Evolutionary conservation across 2,329 filamentous ascomycete genomes (phyloP), one percentile per base, ranked within the genome.

Genomic region (Penicillium psychrosexuale): DNA sequence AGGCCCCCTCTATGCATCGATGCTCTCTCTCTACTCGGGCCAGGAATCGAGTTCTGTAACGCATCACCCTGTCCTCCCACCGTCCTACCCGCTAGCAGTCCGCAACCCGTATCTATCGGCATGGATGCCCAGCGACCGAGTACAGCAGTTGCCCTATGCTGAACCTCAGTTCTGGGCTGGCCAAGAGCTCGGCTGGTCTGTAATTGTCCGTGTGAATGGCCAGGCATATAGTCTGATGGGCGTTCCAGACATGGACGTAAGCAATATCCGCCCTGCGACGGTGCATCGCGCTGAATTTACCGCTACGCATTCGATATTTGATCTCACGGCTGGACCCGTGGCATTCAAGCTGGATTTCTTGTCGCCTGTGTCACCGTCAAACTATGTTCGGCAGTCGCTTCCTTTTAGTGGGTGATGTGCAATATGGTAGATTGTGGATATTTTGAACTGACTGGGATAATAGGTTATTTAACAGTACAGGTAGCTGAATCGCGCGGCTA

Each of bases 31-130:
- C 8, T 47, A 64, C 19, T 51, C 50, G 2, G 7, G 7, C 8
- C 51, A 56, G n/a, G 17, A 59, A 2, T 47, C 53, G 28, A 53
- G 43, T 5, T 33, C 36, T 17, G 31, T 70, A 40, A 54, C 33
- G 3, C 55, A 70, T 54, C 56, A 60, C 12, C 69, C 70, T 22
- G 63, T 70, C 5, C 56, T 66, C 24, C 74, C 75, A 8, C 76
- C 75, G 5, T 77, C 76, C 1, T 78, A 77, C 59, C 75, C 75
- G 2, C 58, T 77, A 43, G 76, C 75, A 9, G 76, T 78, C 15
- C 70, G 72, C 36, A 76, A 72, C 55, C 75, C 75, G 34, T 77
- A 77, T 57, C 66, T 77, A 15, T 77, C 74, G 47, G 63, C 71
- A 62, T 78, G 76, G 76, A 70, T 78, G 58, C 75, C 76, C 13